Evolutionary conservation across 306 rosid genomes (phyloP).

Genomic region (Lotus japonicus): DNA sequence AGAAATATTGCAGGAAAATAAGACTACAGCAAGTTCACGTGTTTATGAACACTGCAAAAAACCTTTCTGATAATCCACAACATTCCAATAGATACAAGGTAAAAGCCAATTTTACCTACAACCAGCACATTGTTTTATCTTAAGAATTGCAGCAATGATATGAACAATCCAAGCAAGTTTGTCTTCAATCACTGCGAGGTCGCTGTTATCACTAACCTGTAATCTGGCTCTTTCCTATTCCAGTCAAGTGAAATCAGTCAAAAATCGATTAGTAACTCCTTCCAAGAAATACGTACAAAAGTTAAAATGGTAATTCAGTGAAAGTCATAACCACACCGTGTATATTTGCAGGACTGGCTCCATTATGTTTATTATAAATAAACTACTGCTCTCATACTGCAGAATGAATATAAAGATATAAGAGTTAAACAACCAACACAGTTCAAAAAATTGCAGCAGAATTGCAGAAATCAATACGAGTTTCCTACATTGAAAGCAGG

Average conservation of each 20-base stretch:
- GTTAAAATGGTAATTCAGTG: background rate
- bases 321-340: conserved; percentile 57
- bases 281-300: conserved; percentile 19
- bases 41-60: background rate
- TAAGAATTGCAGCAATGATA: conserved; percentile 88
- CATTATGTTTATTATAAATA: conserved; percentile 77
- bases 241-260: conserved; percentile 23
- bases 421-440: conserved; percentile 24
- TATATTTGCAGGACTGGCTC: conserved; percentile 90
- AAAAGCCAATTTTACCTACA: conserved; percentile 63
- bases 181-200: conserved; percentile 74
- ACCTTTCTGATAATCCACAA: background rate
- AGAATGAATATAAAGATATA: conserved; percentile 22
- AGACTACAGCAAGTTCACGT: conserved; percentile 5
- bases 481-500: background rate
- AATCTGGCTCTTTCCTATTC: conserved; percentile 85
- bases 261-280: conserved; percentile 15
- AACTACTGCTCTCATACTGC: conserved; percentile 96
- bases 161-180: conserved; percentile 98
- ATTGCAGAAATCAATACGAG: background rate
- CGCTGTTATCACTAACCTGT: conserved; percentile 67
- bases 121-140: conserved; percentile 80
- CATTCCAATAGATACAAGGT: conserved; percentile 10
- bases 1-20: conserved; percentile 21
- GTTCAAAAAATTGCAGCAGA: conserved; percentile 10